phyloP scores from a whole-genome alignment of 805 yeast genomes.

The Aciculoconidium aculeatum region DNA sequence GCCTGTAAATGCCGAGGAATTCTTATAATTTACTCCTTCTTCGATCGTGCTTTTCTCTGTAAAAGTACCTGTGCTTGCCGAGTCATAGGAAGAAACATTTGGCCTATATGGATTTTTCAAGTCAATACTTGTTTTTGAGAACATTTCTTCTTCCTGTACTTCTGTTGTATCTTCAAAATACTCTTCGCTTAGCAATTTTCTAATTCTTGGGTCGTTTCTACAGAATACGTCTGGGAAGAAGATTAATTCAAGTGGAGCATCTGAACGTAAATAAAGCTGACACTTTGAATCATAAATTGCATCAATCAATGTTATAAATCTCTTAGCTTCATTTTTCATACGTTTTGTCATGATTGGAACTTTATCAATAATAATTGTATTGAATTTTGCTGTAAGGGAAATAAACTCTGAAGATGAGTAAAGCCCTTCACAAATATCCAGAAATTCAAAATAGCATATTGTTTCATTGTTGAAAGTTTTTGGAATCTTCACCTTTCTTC shows the following conservation, averaged over 20 bases:
- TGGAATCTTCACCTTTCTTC: conserved; percentile 46
- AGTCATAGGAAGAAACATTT: conserved; percentile 58
- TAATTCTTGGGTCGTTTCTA: conserved; percentile 9
- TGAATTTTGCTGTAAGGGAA: conserved; percentile 55
- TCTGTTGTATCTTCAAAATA: conserved; percentile 27
- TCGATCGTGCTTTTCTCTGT: conserved; percentile 3
- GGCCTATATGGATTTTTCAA: conserved; percentile 63
- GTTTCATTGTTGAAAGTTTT: conserved; percentile 30
- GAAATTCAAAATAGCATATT: conserved; percentile 45
- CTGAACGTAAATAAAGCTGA: conserved; percentile 48
- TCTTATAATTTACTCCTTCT: conserved; percentile 34
- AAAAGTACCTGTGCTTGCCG: conserved; percentile 28
- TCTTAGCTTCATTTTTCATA: conserved; percentile 62
- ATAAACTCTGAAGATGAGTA: conserved; percentile 67
- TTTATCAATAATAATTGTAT: conserved; percentile 51
- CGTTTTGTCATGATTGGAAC: conserved; percentile 54
- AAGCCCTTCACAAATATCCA: conserved; percentile 48
- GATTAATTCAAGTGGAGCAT: conserved; percentile 43
- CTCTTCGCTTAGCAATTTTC: too few relatives aligned
- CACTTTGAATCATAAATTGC: conserved; percentile 67
- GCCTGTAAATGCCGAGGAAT: conserved; percentile 58
- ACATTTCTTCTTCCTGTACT: conserved; percentile 67
- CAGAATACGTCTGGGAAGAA: conserved; percentile 52
- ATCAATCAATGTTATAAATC: conserved; percentile 61
- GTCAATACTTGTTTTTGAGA: conserved; percentile 55